A percentile compares a stretch with the other conserved stretches of the same genome.
Evolutionary conservation across 2,329 filamentous ascomycete species (phyloP).

Genomic region (Dactylellina haptotyla): DNA sequence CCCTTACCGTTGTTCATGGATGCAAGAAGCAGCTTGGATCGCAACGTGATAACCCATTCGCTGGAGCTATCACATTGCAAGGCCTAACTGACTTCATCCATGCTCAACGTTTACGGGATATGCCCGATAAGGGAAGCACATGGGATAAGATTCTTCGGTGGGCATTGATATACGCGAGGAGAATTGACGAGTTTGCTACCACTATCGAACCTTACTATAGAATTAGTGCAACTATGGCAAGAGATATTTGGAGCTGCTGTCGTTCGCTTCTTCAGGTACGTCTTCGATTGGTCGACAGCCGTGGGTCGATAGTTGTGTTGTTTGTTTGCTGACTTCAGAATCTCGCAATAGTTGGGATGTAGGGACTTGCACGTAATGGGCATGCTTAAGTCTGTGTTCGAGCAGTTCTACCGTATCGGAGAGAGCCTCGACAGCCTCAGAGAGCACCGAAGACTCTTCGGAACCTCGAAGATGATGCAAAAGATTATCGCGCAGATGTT

Average conservation of each 20-base stretch:
- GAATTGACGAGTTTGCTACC: conserved; percentile 23
- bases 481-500: conserved; percentile 25
- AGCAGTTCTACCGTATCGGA: conserved; percentile 34
- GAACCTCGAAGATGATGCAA: conserved; percentile 22
- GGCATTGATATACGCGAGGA: conserved; percentile 21
- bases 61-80: conserved; percentile 10
- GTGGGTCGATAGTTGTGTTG: background rate
- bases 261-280: conserved; percentile 29
- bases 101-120: conserved; percentile 37
- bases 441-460: conserved; percentile 24
- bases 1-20: conserved; percentile 11
- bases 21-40: conserved; percentile 36
- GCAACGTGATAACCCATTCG: conserved; percentile 18
- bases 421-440: conserved; percentile 31
- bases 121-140: conserved; percentile 33
- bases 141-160: conserved; percentile 37
- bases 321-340: too few species aligned
- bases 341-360: conserved; percentile 10
- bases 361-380: conserved; percentile 9
- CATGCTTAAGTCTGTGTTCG: conserved; percentile 28
- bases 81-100: conserved; percentile 25
- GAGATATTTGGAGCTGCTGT: conserved; percentile 33
- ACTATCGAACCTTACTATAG: conserved; percentile 26
- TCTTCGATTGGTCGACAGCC: background rate
- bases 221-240: conserved; percentile 12